Conservation (phyloP, 164 flowering plant species). For the Chimonanthus praecox region DNA sequence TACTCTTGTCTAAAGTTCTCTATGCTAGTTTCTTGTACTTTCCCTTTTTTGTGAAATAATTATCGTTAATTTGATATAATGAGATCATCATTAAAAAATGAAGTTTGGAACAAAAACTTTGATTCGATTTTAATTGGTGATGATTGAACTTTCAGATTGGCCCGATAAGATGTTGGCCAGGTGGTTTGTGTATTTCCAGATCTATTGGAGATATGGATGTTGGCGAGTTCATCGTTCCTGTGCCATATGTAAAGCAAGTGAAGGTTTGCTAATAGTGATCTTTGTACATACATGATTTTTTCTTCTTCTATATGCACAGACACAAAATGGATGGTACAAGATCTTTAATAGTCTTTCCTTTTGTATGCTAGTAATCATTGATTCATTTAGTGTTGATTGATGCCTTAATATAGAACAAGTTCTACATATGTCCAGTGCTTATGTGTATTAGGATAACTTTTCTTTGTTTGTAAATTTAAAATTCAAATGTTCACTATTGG, state of each 20-base stretch:
- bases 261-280: conserved; percentile 44
- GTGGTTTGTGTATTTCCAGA: conserved; percentile 91
- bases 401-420: too few species aligned
- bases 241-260: conserved; percentile 89
- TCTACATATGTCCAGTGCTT: too few species aligned
- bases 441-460: too few species aligned
- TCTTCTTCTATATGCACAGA: too few species aligned
- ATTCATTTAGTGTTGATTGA: too few species aligned
- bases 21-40: conserved; percentile 1
- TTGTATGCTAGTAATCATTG: neutral
- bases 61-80: neutral
- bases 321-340: neutral
- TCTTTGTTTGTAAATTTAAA: too few species aligned
- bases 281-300: neutral
- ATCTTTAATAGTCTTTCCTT: neutral
- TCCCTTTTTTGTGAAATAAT: neutral
- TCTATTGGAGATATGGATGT: conserved; percentile 92
- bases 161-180: conserved; percentile 97
- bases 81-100: too few species aligned
- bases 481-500: too few species aligned
- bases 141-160: conserved; percentile 57
- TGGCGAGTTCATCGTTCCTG: conserved; percentile 29
- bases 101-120: neutral
- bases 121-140: neutral
- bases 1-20: neutral